Evolutionary conservation across 2,329 filamentous ascomycete genomes (phyloP).

Genomic region (Alternaria solani): DNA sequence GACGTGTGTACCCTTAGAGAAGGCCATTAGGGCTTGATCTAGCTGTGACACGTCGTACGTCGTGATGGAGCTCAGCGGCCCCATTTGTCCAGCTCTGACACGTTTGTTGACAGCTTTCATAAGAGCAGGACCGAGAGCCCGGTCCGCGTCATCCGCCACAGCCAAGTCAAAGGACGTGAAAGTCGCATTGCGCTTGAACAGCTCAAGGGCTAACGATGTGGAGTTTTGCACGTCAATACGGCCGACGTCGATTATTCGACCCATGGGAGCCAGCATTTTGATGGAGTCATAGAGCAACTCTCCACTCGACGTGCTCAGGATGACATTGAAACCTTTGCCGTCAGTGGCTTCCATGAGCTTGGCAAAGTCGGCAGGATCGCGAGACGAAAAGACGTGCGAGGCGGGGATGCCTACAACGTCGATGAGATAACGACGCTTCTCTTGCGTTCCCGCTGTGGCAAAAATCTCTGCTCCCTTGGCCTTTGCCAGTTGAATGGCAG

Average conservation of each 20-base stretch:
- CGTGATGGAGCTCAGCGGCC: slow-evolving; percentile 2
- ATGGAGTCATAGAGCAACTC: background rate
- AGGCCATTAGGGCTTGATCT: slow-evolving; percentile 10
- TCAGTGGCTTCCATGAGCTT: slow-evolving; percentile 18
- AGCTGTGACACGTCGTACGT: slow-evolving; percentile 17
- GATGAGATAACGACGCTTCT: slow-evolving; percentile 19
- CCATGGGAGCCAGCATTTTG: slow-evolving; percentile 40
- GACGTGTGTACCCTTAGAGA: slow-evolving; percentile 22
- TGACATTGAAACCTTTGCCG: slow-evolving; percentile 43
- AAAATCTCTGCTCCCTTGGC: slow-evolving; percentile 36
- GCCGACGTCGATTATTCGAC: slow-evolving; percentile 42
- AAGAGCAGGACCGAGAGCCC: slow-evolving; percentile 3
- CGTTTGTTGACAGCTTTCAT: slow-evolving; percentile 11
- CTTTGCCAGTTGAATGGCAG: slow-evolving; percentile 21
- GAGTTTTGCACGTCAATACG: slow-evolving; percentile 23
- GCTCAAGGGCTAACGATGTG: slow-evolving; percentile 20
- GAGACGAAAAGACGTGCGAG: slow-evolving; percentile 37
- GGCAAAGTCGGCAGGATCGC: slow-evolving; percentile 31
- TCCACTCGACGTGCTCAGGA: slow-evolving; percentile 11
- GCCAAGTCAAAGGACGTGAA: slow-evolving; percentile 34
- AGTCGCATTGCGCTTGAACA: slow-evolving; percentile 27
- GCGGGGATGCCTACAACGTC: slow-evolving; percentile 14
- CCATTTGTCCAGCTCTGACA: slow-evolving; percentile 11
- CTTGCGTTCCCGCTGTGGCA: slow-evolving; percentile 27
- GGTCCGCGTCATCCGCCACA: slow-evolving; percentile 12